Percentiles rank a stretch among this genome's conserved stretches.
Evolutionary conservation across 495 filamentous ascomycete genomes (phyloP).

Genomic region (Annulohypoxylon stygium): DNA sequence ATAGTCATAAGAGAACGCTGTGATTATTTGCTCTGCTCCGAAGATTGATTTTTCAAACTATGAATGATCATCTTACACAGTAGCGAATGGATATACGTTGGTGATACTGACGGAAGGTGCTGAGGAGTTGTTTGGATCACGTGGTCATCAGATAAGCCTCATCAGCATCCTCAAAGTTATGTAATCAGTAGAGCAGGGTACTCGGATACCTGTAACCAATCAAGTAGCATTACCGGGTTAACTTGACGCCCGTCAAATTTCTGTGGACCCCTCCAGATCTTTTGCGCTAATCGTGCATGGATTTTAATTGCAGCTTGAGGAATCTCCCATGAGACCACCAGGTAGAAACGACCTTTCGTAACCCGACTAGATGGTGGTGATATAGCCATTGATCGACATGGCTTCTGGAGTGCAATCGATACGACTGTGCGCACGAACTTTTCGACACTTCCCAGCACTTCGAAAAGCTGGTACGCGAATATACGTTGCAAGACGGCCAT

Average conservation of each 20-base stretch:
- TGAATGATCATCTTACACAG: too few species aligned
- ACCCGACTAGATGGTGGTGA: constrained; percentile 16
- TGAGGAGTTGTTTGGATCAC: background rate
- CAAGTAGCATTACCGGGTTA: constrained; percentile 1
- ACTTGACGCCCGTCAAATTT: constrained; percentile 22
- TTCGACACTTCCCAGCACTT: constrained; percentile 49
- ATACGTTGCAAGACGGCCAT: constrained; percentile 50
- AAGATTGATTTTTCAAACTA: too few species aligned
- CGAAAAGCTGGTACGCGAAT: constrained; percentile 40
- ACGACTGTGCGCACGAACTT: constrained; percentile 61
- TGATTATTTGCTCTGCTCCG: too few species aligned
- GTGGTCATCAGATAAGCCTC: background rate
- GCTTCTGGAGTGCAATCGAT: constrained; percentile 63
- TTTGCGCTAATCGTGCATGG: constrained; percentile 19
- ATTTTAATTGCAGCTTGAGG: constrained; percentile 7
- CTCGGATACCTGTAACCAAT: background rate
- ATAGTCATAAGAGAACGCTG: too few species aligned
- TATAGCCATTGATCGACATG: constrained; percentile 52
- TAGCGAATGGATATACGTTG: too few species aligned
- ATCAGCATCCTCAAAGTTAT: background rate
- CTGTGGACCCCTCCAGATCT: constrained; percentile 7
- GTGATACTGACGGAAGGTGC: background rate
- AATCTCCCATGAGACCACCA: background rate
- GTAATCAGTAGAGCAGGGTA: background rate
- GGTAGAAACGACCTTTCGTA: background rate